These are phyloP conservation scores for Saccharomyces cerevisiae DNA, from an alignment of 805 yeast species.

Conservation along the genomic window DNA sequence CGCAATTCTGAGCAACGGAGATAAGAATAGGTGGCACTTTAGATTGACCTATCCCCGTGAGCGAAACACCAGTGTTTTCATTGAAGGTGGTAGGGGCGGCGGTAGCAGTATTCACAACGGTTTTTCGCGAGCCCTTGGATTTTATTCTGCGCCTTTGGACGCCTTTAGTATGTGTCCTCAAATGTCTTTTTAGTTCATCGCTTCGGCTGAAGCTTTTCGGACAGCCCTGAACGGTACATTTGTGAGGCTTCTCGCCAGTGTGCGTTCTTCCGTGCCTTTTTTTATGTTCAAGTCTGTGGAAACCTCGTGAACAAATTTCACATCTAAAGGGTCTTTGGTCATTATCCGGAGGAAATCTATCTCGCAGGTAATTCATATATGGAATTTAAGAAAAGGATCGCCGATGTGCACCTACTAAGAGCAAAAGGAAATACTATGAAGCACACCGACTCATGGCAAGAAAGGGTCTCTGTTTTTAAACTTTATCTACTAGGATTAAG, in stretches of 20 bases:
- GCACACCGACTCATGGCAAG: background rate
- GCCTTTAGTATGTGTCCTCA: slow-evolving; percentile 66
- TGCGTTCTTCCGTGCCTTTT: slow-evolving; percentile 86
- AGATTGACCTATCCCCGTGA: background rate
- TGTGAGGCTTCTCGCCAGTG: slow-evolving; percentile 87
- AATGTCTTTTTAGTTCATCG: slow-evolving; percentile 80
- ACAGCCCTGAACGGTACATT: slow-evolving; percentile 75
- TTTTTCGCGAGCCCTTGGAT: background rate
- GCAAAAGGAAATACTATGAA: background rate
- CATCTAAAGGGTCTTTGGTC: slow-evolving; percentile 68
- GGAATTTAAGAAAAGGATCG: background rate
- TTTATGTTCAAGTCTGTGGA: slow-evolving; percentile 82
- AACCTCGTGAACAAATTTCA: slow-evolving; percentile 75
- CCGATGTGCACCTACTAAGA: background rate
- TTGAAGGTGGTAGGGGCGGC: background rate
- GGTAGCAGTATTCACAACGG: background rate
- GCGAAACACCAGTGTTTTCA: background rate
- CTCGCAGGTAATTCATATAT: background rate
- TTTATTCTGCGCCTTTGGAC: slow-evolving; percentile 27
- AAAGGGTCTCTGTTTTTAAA: background rate
- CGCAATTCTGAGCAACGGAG: background rate
- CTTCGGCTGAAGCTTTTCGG: slow-evolving; percentile 68
- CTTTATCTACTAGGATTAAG: background rate
- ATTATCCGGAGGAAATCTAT: slow-evolving; percentile 10
- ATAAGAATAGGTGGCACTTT: background rate